phyloP scores from a whole-genome alignment of 192 early-diverging fungal genomes.

The Chytriomyces sp. region DNA sequence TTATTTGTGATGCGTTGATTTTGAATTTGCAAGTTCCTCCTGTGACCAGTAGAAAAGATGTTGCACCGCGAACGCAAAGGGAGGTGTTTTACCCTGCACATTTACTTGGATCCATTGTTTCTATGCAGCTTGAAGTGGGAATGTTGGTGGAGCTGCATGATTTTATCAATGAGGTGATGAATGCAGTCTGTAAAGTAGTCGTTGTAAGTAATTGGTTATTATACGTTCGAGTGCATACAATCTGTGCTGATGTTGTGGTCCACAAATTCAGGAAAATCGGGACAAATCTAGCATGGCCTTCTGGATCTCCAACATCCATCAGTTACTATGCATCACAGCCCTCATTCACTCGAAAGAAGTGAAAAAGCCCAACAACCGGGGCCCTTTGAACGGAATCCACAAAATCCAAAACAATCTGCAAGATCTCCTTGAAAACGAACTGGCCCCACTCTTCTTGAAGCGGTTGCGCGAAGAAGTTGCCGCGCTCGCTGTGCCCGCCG shows the following conservation, averaged over 20 bases:
- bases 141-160: slow-evolving; percentile 21
- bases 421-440: slow-evolving; percentile 78
- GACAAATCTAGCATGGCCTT: slow-evolving; percentile 65
- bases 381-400: slow-evolving; percentile 67
- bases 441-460: slow-evolving; percentile 88
- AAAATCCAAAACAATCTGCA: slow-evolving; percentile 78
- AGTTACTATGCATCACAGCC: slow-evolving; percentile 77
- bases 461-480: slow-evolving; percentile 82
- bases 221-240: no score
- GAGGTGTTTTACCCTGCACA: slow-evolving; percentile 18
- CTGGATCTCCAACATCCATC: slow-evolving; percentile 91
- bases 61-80: not conserved
- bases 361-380: slow-evolving; percentile 55
- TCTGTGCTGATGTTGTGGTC: no score
- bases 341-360: slow-evolving; percentile 32
- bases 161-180: slow-evolving; percentile 5
- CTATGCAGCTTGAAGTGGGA: slow-evolving; percentile 24
- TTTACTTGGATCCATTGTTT: not conserved
- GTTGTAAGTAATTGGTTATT: no score
- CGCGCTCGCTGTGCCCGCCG: slow-evolving; percentile 82
- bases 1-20: slow-evolving; percentile 77
- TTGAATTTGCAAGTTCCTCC: slow-evolving; percentile 74
- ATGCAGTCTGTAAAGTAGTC: not conserved
- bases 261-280: not conserved
- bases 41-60: slow-evolving; percentile 44